Conservation (phyloP, 73 alveolate species). For the Symbiodinium natans region DNA sequence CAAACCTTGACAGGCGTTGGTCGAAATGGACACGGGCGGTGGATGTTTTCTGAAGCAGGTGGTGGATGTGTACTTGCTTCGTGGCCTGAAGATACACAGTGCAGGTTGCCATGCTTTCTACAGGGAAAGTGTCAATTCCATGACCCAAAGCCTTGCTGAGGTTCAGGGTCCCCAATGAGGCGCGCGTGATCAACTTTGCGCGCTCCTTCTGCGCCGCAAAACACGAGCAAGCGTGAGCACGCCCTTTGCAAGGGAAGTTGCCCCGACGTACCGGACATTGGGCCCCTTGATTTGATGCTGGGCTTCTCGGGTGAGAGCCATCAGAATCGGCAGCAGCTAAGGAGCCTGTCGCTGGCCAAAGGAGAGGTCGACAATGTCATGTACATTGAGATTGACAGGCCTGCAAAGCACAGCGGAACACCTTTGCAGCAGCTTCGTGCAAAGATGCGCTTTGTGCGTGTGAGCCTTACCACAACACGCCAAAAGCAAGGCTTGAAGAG, state of each 20-base stretch:
- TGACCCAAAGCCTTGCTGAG: not conserved
- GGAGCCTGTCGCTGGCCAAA: slow-evolving; percentile 77
- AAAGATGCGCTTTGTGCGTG: no score
- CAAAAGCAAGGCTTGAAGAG: not conserved
- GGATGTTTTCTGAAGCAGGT: slow-evolving; percentile 76
- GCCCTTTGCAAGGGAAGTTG: slow-evolving; percentile 37
- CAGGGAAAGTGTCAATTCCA: not conserved
- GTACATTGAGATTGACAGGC: slow-evolving; percentile 75
- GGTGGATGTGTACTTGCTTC: slow-evolving; percentile 49
- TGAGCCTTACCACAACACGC: no score
- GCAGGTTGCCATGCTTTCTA: not conserved
- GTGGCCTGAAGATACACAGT: not conserved
- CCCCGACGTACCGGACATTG: slow-evolving; percentile 24
- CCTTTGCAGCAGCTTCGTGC: no score
- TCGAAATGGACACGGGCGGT: slow-evolving; percentile 92
- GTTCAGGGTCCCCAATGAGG: slow-evolving; percentile 75
- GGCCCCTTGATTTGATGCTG: slow-evolving; percentile 7
- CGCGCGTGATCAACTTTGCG: not conserved
- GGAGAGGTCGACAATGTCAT: slow-evolving; percentile 69
- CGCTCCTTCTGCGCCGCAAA: no score
- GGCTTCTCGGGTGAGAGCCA: no score
- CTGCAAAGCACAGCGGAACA: no score
- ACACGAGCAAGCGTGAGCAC: no score
- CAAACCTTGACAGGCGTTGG: slow-evolving; percentile 1
- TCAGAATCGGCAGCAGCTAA: not conserved